Percentiles rank a stretch among this genome's conserved stretches.
Conservation (phyloP, 805 yeast genomes). For the Nakazawaea anatomiae region DNA sequence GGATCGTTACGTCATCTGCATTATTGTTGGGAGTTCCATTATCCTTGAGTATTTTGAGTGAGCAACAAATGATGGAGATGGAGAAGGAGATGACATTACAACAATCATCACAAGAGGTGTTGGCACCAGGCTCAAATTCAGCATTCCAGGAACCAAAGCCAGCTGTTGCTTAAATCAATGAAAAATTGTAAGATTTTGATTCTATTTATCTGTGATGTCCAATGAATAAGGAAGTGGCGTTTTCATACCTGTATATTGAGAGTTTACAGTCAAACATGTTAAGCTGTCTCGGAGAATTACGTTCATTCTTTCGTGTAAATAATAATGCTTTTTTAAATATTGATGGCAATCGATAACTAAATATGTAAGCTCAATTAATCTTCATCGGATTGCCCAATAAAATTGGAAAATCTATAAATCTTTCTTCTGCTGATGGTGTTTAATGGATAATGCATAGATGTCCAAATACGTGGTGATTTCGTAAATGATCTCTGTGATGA, state of each 20-base stretch:
- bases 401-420: neutral
- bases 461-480: conserved; percentile 78
- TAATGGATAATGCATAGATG: conserved; percentile 79
- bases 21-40: conserved; percentile 89
- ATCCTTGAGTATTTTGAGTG: conserved; percentile 82
- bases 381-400: too few species aligned
- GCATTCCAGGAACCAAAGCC: conserved; percentile 24
- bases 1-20: conserved; percentile 82
- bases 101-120: conserved; percentile 68
- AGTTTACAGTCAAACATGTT: too few species aligned
- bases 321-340: neutral
- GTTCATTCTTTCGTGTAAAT: neutral
- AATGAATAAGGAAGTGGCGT: neutral
- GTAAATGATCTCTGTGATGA: conserved; percentile 71
- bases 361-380: too few species aligned
- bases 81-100: conserved; percentile 86
- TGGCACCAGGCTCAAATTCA: conserved; percentile 61
- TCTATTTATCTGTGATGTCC: neutral
- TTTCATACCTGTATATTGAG: neutral
- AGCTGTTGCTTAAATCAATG: conserved; percentile 8
- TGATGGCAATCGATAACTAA: too few species aligned
- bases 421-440: conserved; percentile 54
- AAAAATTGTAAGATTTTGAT: too few species aligned
- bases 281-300: too few species aligned
- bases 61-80: conserved; percentile 90